phyloP scores from a whole-genome alignment of 2,329 filamentous ascomycete genomes.

The Mariannaea sp. region DNA sequence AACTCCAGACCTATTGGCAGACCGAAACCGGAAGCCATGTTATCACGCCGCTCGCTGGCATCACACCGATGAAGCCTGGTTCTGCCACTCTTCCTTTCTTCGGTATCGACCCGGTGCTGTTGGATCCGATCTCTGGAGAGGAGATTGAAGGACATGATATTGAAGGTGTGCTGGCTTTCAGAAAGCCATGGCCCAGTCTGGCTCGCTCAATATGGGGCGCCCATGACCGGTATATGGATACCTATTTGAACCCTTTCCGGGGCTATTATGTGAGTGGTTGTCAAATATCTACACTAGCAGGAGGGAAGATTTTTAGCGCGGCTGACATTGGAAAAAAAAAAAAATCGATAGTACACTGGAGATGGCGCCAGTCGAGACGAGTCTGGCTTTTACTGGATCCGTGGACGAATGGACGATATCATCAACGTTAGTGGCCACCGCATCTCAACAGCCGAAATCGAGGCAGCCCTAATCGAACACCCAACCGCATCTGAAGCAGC shows the following conservation, averaged over 20 bases:
- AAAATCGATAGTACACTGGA: slow-evolving; percentile 70
- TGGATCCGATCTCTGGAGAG: slow-evolving; percentile 87
- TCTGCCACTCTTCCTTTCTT: slow-evolving; percentile 96
- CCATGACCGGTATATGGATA: slow-evolving; percentile 95
- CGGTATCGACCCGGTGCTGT: slow-evolving; percentile 90
- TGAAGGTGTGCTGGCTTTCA: slow-evolving; percentile 90
- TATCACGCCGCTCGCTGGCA: slow-evolving; percentile 85
- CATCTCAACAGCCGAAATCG: slow-evolving; percentile 94
- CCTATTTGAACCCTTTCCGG: slow-evolving; percentile 92
- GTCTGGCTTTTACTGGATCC: slow-evolving; percentile 98
- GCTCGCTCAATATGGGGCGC: slow-evolving; percentile 94
- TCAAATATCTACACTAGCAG: too few relatives aligned
- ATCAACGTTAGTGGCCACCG: slow-evolving; percentile 95
- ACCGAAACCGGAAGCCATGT: slow-evolving; percentile 94
- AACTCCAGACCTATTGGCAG: slow-evolving; percentile 96
- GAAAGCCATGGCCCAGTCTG: slow-evolving; percentile 96
- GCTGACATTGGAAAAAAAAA: too few relatives aligned
- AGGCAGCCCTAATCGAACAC: slow-evolving; percentile 90
- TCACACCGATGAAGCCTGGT: slow-evolving; percentile 92
- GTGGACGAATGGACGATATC: slow-evolving; percentile 92
- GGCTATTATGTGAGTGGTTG: slow-evolving; percentile 86
- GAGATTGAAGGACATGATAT: slow-evolving; percentile 90
- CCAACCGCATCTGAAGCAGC: slow-evolving; percentile 84
- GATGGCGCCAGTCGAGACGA: slow-evolving; percentile 91
- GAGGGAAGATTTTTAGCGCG: too few relatives aligned